Evolutionary conservation across 257 asterid genomes (phyloP).

Genomic region (Parsonsia alboflavescens): DNA sequence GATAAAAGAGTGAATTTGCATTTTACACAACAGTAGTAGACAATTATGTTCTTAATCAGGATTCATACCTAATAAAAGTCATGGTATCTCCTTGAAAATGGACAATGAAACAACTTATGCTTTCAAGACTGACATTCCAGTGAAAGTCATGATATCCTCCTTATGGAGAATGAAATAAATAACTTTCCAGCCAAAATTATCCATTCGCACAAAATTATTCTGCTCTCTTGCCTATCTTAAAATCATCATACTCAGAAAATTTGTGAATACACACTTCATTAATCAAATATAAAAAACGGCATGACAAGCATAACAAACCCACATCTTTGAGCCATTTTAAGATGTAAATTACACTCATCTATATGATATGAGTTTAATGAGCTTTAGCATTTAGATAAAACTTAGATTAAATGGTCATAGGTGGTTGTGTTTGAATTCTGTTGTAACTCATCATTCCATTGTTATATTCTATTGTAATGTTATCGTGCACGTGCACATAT

Average conservation of each 20-base stretch:
- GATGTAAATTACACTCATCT: not conserved
- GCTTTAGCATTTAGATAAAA: not conserved
- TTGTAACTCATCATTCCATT: not conserved
- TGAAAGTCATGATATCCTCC: not conserved
- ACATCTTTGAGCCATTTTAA: not conserved
- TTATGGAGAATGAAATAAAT: not conserved
- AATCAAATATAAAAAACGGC: not conserved
- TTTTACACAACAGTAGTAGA: not conserved
- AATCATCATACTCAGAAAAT: not conserved
- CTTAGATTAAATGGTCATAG: too few species aligned
- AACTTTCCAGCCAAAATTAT: not conserved
- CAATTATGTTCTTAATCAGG: not conserved
- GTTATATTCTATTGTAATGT: not conserved
- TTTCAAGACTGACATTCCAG: not conserved
- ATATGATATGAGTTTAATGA: too few species aligned
- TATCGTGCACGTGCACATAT: not conserved
- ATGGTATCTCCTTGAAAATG: not conserved
- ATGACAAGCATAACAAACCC: not conserved
- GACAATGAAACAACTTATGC: not conserved
- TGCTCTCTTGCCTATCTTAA: not conserved
- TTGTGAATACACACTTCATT: not conserved
- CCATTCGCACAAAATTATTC: not conserved
- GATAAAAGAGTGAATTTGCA: not conserved
- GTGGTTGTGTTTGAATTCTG: not conserved
- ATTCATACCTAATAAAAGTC: not conserved